These are phyloP conservation scores for Aureobasidium sp. DNA, from an alignment of 2,329 filamentous ascomycete genomes.

Conservation along the genomic window DNA sequence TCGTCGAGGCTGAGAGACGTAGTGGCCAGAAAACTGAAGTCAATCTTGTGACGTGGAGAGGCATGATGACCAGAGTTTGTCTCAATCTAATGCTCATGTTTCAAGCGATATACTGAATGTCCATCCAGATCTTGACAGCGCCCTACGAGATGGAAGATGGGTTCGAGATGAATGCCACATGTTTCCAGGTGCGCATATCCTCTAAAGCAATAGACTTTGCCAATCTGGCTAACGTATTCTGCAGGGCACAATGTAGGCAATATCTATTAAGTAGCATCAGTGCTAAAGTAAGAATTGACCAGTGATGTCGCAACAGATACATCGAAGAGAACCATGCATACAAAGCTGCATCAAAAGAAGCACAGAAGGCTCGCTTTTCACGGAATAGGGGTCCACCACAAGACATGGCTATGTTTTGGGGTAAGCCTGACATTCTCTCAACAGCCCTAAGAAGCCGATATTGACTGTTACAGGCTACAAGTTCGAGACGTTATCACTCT, in stretches of 20 bases:
- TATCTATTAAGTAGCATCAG: neutral
- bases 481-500: constrained; percentile 78
- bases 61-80: constrained; percentile 92
- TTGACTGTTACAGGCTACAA: constrained; percentile 66
- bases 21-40: constrained; percentile 62
- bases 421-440: constrained; percentile 37
- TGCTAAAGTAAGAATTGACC: neutral
- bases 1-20: constrained; percentile 65
- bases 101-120: constrained; percentile 6
- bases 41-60: constrained; percentile 85
- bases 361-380: constrained; percentile 45
- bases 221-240: constrained; percentile 8
- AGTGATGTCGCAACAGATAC: constrained; percentile 52
- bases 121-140: constrained; percentile 71
- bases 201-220: neutral
- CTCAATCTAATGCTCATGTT: neutral
- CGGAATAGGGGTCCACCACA: constrained; percentile 43
- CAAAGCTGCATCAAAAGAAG: constrained; percentile 56
- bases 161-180: constrained; percentile 95
- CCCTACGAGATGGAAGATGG: constrained; percentile 78
- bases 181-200: constrained; percentile 63
- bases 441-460: too few species aligned
- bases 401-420: constrained; percentile 90
- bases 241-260: constrained; percentile 50
- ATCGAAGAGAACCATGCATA: constrained; percentile 83